Base-by-base conservation (phyloP, 805 yeast genomes). In the Debaryomyces castellii region DNA sequence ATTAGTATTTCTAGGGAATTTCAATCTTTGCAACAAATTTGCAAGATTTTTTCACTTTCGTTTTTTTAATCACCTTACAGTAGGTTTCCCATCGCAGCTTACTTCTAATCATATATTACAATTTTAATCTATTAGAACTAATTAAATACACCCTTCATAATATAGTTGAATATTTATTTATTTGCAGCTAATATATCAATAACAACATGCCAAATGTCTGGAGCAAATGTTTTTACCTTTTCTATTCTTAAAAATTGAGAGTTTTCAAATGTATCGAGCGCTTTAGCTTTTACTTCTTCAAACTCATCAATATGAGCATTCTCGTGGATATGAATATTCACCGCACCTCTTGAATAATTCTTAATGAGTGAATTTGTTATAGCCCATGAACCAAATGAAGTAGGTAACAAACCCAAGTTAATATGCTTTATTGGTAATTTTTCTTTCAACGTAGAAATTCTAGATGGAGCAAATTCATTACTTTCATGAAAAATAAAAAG, bases 141-240 rank as follows among this genome's bases (percentile, higher is more conserved):
- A n/a, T n/a, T n/a, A n/a, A n/a, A n/a, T n/a, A n/a, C n/a, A n/a
- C n/a, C n/a, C n/a, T n/a, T n/a, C n/a, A n/a, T n/a, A n/a, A 22
- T 22, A 22, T 22, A 6, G 24, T 8, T 22, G 5, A 22, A 6
- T 7, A 14, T 17, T 30, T 16, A 2, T 12, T 16, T n/a, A n/a
- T 23, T 5, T 18, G n/a, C 23, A 8, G 25, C 16, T 9, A 22
- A 18, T 20, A 54, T 45, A 41, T 69, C 75, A 14, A 63, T 50
- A 4, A 87, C 87, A 1, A 87, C 67, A 53, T 89, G 96, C 84
- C 87, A 84, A 1, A 89, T 82, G 40, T 85, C 92, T 0, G 96
- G 96, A 0, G 96, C 95, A 72, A 83, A 89, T 0, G 92, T 86
- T 65, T 89, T 89, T 45, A 89, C 87, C 52, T 70, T 77, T 50